Percentiles rank a stretch among this genome's conserved stretches.
Conservation (phyloP, 805 yeast genomes). For the Monosporozyma solicola region DNA sequence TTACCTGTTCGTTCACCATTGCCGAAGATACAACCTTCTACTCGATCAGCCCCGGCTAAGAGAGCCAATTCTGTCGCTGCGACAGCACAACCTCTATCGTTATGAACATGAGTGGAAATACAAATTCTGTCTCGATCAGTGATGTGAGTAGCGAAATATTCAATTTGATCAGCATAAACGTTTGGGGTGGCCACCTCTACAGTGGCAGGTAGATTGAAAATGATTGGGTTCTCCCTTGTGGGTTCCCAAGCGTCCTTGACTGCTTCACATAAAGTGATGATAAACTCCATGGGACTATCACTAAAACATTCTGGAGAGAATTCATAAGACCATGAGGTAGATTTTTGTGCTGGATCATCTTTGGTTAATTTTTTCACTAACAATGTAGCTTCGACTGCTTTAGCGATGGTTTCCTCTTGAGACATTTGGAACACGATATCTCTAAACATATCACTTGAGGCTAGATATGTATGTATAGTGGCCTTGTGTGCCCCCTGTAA, state of each 20-base stretch:
- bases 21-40: slow-evolving; percentile 79
- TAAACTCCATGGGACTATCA: slow-evolving; percentile 58
- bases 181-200: slow-evolving; percentile 78
- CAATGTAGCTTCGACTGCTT: slow-evolving; percentile 55
- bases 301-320: slow-evolving; percentile 77
- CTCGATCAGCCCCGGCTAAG: slow-evolving; percentile 78
- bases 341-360: slow-evolving; percentile 46
- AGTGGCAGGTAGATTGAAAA: slow-evolving; percentile 78
- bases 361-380: slow-evolving; percentile 63
- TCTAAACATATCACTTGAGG: slow-evolving; percentile 67
- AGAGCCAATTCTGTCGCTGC: slow-evolving; percentile 80
- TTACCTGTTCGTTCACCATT: slow-evolving; percentile 86
- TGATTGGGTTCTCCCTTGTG: slow-evolving; percentile 52
- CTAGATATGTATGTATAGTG: slow-evolving; percentile 66
- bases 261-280: slow-evolving; percentile 62
- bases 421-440: slow-evolving; percentile 57
- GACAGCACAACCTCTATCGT: slow-evolving; percentile 80
- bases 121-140: slow-evolving; percentile 61
- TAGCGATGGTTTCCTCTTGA: slow-evolving; percentile 46
- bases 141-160: slow-evolving; percentile 57
- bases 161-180: slow-evolving; percentile 77
- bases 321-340: slow-evolving; percentile 65
- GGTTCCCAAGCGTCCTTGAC: slow-evolving; percentile 74
- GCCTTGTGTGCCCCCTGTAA: slow-evolving; percentile 69
- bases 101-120: slow-evolving; percentile 73